These are phyloP conservation scores for Candida tetrigidarum DNA, from an alignment of 1,139 yeast genomes.

Conservation along the genomic window DNA sequence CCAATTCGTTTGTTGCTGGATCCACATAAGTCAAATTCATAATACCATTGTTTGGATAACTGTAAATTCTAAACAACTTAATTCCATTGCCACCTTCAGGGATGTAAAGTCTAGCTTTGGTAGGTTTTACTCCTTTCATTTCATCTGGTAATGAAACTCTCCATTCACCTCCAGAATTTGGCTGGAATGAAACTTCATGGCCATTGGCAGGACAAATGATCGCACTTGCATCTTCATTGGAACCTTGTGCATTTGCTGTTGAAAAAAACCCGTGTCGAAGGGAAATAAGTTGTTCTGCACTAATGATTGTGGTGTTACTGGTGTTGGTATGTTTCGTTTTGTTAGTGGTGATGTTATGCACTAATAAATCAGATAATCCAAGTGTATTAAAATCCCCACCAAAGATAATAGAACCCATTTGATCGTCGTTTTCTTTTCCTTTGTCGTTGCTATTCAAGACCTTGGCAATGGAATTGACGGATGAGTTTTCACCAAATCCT, in stretches of 20 bases:
- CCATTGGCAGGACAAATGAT: constrained; percentile 60
- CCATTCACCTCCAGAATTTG: constrained; percentile 67
- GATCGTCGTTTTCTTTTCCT: constrained; percentile 20
- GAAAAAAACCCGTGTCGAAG: constrained; percentile 64
- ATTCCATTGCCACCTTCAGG: constrained; percentile 59
- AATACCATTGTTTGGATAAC: constrained; percentile 84
- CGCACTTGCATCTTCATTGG: constrained; percentile 35
- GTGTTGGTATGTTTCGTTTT: constrained; percentile 29
- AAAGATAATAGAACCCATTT: constrained; percentile 60
- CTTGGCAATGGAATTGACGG: constrained; percentile 66
- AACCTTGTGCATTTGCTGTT: constrained; percentile 52
- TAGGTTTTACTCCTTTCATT: constrained; percentile 60
- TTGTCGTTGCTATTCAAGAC: constrained; percentile 39
- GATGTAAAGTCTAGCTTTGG: constrained; percentile 74
- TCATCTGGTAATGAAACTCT: constrained; percentile 61
- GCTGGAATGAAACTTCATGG: constrained; percentile 64
- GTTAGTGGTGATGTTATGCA: constrained; percentile 32
- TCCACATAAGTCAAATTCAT: constrained; percentile 90
- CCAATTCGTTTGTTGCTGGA: constrained; percentile 59
- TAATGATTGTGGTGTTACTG: constrained; percentile 42
- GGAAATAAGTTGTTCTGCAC: constrained; percentile 70
- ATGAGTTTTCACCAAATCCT: constrained; percentile 71
- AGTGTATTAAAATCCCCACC: constrained; percentile 77
- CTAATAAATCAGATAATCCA: constrained; percentile 54
- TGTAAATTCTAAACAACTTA: constrained; percentile 68